Percentiles rank a stretch among this genome's conserved stretches.
phyloP scores from a whole-genome alignment of 495 filamentous ascomycete species.

The Talaromyces proteolyticus region DNA sequence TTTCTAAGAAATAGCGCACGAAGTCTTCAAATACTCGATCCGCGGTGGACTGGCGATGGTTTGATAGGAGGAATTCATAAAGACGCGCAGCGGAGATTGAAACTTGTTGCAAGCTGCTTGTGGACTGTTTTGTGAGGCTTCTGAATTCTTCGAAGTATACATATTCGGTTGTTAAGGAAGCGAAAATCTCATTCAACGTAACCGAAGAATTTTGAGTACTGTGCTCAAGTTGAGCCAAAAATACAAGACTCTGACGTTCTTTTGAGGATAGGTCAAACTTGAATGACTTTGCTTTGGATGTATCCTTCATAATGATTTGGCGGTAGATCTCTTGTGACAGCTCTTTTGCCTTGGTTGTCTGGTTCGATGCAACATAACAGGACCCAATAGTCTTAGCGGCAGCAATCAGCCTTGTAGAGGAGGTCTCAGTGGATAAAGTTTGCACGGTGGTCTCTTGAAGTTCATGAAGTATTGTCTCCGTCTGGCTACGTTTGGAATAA shows the following conservation, averaged over 20 bases:
- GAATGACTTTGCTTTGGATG: conserved; percentile 9
- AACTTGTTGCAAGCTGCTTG: conserved; percentile 20
- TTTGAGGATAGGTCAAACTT: conserved; percentile 19
- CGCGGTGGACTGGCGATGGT: conserved; percentile 15
- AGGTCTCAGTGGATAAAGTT: conserved; percentile 22
- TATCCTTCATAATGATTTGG: conserved; percentile 21
- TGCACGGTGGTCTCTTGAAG: conserved; percentile 28
- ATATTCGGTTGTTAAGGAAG: conserved; percentile 27
- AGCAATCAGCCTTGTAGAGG: conserved; percentile 18
- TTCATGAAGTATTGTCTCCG: conserved; percentile 15
- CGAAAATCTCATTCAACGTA: conserved; percentile 29
- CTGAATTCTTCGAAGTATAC: conserved; percentile 34
- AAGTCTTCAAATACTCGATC: conserved; percentile 17
- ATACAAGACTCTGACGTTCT: conserved; percentile 28
- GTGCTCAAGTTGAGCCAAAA: conserved; percentile 33
- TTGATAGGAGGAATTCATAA: conserved; percentile 21
- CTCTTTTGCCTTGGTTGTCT: conserved; percentile 22
- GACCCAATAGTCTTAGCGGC: conserved; percentile 26
- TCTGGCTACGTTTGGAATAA: conserved; percentile 22
- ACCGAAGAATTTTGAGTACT: conserved; percentile 19
- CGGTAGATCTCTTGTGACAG: conserved; percentile 29
- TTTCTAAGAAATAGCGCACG: conserved; percentile 22
- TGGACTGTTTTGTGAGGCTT: conserved; percentile 19
- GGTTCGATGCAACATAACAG: conserved; percentile 24
- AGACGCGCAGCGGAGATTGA: conserved; percentile 21